Base-by-base conservation (phyloP, 768 basidiomycete species). In the Mycena capillaripes region DNA sequence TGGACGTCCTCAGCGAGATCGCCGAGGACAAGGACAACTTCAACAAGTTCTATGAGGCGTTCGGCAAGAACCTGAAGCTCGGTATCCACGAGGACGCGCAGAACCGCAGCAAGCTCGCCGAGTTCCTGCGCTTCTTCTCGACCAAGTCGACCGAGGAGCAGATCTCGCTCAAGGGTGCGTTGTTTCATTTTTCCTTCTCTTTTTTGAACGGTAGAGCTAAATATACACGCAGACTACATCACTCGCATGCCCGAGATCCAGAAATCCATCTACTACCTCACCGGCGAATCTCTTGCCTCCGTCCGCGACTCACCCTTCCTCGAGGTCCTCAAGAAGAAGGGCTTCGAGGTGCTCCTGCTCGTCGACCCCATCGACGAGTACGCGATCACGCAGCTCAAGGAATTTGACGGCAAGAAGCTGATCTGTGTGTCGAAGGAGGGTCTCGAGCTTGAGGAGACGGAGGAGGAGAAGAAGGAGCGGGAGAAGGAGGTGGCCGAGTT, bases 1-100 rank as follows among this genome's bases (percentile, higher is more conserved):
- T 99, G 85, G 97, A 99, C 81, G 85, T 98, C 78, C 91, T 99
- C 88, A 88, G 83, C 78, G 98, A 99, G 89, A 97, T 99, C 74
- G 93, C 97, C 40, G 97, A 99, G 89, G 98, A 99, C 90, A 99
- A 99, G 90, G 98, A 99, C 86, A 98, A 94, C 89, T 96, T 95
- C 82, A 81, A 78, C 84, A 97, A 97, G 88, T 98, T 99, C 90
- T 98, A 98, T 86, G 95, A 97, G 87, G 91, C 96, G 46, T 99
- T 99, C 84, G 95, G 96, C 87, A 96, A 97, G 94, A 99, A 99
- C 91, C 85, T 99, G 82, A 99, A 99, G 88, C 95, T 99, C 74
- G 97, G 97, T 91, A 94, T 99, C 78, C 97, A 99, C 88, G 97
- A 99, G 84, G 97, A 99, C 79, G 92, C 97, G 42, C 95, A 97